Evolutionary conservation across 2,329 filamentous ascomycete species (phyloP).

Genomic region (Hypoxylon sp.): DNA sequence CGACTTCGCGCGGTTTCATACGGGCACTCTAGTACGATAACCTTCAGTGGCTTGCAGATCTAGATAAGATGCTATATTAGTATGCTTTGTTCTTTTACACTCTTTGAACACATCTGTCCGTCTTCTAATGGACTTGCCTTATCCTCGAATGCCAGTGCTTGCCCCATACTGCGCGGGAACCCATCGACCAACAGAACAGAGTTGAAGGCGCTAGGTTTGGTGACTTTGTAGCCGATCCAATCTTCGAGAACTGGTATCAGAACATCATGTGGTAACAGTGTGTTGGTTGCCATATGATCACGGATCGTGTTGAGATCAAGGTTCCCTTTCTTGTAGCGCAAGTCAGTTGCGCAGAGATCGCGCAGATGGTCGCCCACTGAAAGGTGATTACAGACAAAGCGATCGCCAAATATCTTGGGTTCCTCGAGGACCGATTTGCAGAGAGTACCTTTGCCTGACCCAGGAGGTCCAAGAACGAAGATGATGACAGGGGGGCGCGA

Average conservation of each 20-base stretch:
- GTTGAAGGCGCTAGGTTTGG: neutral
- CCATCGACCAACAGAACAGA: conserved; percentile 44
- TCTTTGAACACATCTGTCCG: neutral
- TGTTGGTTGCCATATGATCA: conserved; percentile 25
- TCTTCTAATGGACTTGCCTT: conserved; percentile 27
- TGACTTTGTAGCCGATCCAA: conserved; percentile 24
- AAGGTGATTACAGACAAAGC: conserved; percentile 30
- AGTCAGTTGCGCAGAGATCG: conserved; percentile 20
- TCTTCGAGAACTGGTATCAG: conserved; percentile 37
- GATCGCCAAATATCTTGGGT: neutral
- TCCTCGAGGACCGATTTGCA: conserved; percentile 24
- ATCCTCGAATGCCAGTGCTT: conserved; percentile 39
- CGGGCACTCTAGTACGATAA: conserved; percentile 38
- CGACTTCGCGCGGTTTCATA: conserved; percentile 28
- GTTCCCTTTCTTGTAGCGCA: neutral
- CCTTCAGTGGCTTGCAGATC: conserved; percentile 37
- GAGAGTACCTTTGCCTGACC: conserved; percentile 46
- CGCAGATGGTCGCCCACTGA: conserved; percentile 45
- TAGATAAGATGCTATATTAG: conserved; percentile 17
- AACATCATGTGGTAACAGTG: conserved; percentile 35
- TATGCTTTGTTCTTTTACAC: neutral
- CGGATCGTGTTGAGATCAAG: conserved; percentile 28
- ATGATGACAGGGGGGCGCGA: conserved; percentile 15
- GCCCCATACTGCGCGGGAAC: conserved; percentile 46
- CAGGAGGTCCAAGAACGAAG: conserved; percentile 47